A percentile compares a stretch with the other conserved stretches of the same genome.
phyloP scores from a whole-genome alignment of 2,329 filamentous ascomycete species.

The Chaetomiaceae sp. region DNA sequence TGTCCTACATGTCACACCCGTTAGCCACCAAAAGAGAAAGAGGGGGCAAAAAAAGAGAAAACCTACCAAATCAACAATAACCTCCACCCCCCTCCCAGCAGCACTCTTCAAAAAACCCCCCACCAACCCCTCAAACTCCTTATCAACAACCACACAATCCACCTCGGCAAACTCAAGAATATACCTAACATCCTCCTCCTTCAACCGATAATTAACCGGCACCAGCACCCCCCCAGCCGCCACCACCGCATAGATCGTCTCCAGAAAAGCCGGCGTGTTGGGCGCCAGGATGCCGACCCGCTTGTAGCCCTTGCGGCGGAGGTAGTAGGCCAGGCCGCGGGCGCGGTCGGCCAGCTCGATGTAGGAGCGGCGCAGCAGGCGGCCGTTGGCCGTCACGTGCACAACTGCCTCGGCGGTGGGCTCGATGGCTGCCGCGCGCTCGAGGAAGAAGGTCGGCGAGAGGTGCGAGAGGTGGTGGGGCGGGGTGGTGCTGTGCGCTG shows the following conservation, averaged over 20 bases:
- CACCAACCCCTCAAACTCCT: constrained; percentile 70
- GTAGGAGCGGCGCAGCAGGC: constrained; percentile 71
- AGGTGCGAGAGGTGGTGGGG: constrained; percentile 69
- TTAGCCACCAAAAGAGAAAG: not conserved
- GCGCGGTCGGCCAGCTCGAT: constrained; percentile 79
- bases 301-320: constrained; percentile 67
- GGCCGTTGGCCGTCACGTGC: constrained; percentile 75
- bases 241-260: constrained; percentile 81
- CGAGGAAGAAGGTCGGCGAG: constrained; percentile 77
- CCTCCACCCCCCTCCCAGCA: constrained; percentile 60
- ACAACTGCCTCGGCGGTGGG: constrained; percentile 80
- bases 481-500: constrained; percentile 33
- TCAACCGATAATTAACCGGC: constrained; percentile 59
- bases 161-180: constrained; percentile 86
- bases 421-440: constrained; percentile 81
- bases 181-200: constrained; percentile 80
- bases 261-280: constrained; percentile 92
- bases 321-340: constrained; percentile 79
- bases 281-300: constrained; percentile 82
- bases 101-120: constrained; percentile 55
- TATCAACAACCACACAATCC: constrained; percentile 80
- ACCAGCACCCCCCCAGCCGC: constrained; percentile 78
- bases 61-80: constrained; percentile 66
- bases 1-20: constrained; percentile 50
- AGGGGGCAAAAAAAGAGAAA: not conserved